phyloP scores from a whole-genome alignment of 106 monocot genomes.

The Xerophyta viscosa region DNA sequence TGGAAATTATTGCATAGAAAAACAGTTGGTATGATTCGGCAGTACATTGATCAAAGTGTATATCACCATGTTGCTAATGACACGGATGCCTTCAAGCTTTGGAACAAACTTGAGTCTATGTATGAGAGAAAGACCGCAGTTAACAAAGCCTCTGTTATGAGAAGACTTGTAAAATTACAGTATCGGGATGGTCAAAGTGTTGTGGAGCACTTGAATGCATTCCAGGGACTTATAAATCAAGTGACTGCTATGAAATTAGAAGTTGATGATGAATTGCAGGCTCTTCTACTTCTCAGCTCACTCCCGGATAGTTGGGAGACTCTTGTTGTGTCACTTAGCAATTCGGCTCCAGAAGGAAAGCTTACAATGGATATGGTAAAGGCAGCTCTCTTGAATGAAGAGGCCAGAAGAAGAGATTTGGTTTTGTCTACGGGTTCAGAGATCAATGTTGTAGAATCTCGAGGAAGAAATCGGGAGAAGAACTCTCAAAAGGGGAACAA shows the following conservation, averaged over 20 bases:
- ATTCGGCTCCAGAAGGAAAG: not conserved
- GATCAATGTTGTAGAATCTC: no score
- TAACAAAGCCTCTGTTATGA: not conserved
- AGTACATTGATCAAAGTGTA: not conserved
- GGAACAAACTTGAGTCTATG: not conserved
- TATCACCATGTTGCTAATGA: not conserved
- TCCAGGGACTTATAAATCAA: not conserved
- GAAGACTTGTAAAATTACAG: not conserved
- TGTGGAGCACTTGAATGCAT: not conserved
- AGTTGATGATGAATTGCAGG: conserved; percentile 3
- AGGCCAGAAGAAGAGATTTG: not conserved
- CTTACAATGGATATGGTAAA: not conserved
- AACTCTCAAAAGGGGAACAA: not conserved
- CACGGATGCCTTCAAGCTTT: not conserved
- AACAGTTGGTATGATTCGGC: not conserved
- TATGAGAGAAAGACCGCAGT: not conserved
- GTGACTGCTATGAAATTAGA: not conserved
- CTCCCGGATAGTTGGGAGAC: conserved; percentile 1
- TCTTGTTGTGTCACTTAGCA: not conserved
- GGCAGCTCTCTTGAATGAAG: not conserved
- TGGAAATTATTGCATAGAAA: not conserved
- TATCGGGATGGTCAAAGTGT: not conserved
- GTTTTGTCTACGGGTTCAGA: not conserved
- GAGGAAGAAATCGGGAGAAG: not conserved
- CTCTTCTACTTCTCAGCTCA: not conserved